Evolutionary conservation across 176 grass and related monocot genomes (phyloP), one percentile per base, ranked within the genome.

Genomic region (Hsuehochloa calcarea): DNA sequence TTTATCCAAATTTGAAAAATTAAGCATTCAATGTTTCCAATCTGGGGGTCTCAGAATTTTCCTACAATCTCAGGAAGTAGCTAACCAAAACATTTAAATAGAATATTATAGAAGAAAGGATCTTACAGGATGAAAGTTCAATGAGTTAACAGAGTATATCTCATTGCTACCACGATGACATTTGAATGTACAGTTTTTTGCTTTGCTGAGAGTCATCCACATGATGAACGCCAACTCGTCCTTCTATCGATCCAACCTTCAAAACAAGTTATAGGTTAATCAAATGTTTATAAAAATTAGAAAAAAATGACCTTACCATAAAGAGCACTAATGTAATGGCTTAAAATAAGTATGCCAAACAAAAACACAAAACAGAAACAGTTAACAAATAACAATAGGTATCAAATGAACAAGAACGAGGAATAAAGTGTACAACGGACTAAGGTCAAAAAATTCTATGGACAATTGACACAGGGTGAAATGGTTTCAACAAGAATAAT

Each of bases 181-280:
- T 92, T 95, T 98, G 85, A 98, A 98, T 43, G 95, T 95, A 62
- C 93, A 98, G 83, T 93, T 97, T 97, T 86, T 90, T 98, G 51
- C 63, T 82, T 89, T 98, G 95, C 64, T 98, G 89, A 82, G 91
- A 75, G 50, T 98, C 93, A 68, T 98, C 95, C 58, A 98, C 62
- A 88, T 95, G 95, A 85, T 98, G 95, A 72, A 98, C 93, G 74
- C 93, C 95, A 15, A 98, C 95, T 54, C 93, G 87, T 80, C 95
- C 93, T 86, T 98, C 93, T 80, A 98, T 95, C 22, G 95, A 98
- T 34, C 93, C 95, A 79, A 95, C 89, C 95, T 98, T 85, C 64
- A 74, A 79, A 82, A 88, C 5, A 93, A 72, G 61, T 12, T 46
- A 72, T 44, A 74, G 50, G 23, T 80, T 71, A 59, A 47, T 41